Evolutionary conservation across 768 basidiomycete genomes (phyloP).

Genomic region (Lentinus tigrinus): DNA sequence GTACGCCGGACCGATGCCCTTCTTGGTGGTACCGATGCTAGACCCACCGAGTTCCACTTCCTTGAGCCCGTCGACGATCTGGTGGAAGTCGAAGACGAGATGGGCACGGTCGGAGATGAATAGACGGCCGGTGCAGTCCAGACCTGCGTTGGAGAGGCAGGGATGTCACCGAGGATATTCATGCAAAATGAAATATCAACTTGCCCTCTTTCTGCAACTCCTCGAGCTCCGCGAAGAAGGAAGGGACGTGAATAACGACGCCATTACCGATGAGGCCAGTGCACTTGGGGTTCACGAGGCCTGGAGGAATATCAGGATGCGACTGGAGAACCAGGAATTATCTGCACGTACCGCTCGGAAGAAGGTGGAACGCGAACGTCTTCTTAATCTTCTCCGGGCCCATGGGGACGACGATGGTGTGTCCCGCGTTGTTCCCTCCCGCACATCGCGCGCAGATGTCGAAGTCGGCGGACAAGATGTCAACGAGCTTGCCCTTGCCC

Average conservation of each 20-base stretch:
- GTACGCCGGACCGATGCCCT: conserved; percentile 98
- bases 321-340: neutral
- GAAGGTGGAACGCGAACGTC: conserved; percentile 92
- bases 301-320: conserved; percentile 24
- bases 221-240: conserved; percentile 92
- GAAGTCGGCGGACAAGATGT: conserved; percentile 85
- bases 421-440: conserved; percentile 98
- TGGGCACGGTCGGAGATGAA: conserved; percentile 96
- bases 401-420: conserved; percentile 88
- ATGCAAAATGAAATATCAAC: no score
- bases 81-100: conserved; percentile 98
- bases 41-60: conserved; percentile 95
- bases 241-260: conserved; percentile 94
- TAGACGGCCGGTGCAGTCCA: conserved; percentile 79
- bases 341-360: conserved; percentile 79
- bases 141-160: conserved; percentile 48
- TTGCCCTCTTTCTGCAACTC: conserved; percentile 75
- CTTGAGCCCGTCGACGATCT: conserved; percentile 98
- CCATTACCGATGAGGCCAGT: conserved; percentile 89
- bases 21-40: conserved; percentile 97
- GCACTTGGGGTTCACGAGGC: conserved; percentile 84
- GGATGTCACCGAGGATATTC: neutral
- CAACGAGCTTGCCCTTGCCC: conserved; percentile 95
- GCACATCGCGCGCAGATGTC: conserved; percentile 97
- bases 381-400: conserved; percentile 69